Conservation (phyloP, 805 yeast genomes). For the Jamesozyma jinghongensis region DNA sequence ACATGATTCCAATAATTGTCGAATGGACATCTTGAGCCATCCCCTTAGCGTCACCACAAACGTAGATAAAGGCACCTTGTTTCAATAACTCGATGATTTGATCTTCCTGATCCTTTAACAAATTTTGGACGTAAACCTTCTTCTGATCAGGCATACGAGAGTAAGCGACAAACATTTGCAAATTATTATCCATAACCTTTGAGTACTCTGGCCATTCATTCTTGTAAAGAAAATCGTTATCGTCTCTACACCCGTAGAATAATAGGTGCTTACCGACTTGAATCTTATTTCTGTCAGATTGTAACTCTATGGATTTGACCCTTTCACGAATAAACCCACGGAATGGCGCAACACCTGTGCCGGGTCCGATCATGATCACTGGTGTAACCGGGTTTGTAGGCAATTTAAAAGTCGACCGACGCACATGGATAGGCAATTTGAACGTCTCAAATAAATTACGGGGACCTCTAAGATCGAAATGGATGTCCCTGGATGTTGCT, state of each 20-base stretch:
- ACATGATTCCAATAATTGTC: slow-evolving; percentile 54
- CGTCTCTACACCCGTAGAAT: slow-evolving; percentile 80
- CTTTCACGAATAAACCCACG: slow-evolving; percentile 91
- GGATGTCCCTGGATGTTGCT: slow-evolving; percentile 32
- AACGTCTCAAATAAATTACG: slow-evolving; percentile 38
- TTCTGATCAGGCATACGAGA: slow-evolving; percentile 60
- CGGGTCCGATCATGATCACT: slow-evolving; percentile 93
- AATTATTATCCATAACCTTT: slow-evolving; percentile 48
- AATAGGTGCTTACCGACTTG: slow-evolving; percentile 64
- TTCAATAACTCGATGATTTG: slow-evolving; percentile 39
- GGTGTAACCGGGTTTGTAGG: slow-evolving; percentile 84
- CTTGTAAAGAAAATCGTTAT: slow-evolving; percentile 79
- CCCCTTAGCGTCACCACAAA: slow-evolving; percentile 92
- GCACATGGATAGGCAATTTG: slow-evolving; percentile 82
- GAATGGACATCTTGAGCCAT: slow-evolving; percentile 93
- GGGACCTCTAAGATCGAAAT: slow-evolving; percentile 79
- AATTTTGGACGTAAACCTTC: slow-evolving; percentile 79
- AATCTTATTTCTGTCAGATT: slow-evolving; percentile 12
- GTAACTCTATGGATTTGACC: slow-evolving; percentile 41
- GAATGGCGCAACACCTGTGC: slow-evolving; percentile 98
- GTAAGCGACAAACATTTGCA: slow-evolving; percentile 75
- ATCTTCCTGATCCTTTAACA: slow-evolving; percentile 43
- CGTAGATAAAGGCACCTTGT: slow-evolving; percentile 83
- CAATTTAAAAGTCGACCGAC: slow-evolving; percentile 89
- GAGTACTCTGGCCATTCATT: slow-evolving; percentile 84